Conservation (phyloP, 305 asterid species). For the Fraxinus platypoda region DNA sequence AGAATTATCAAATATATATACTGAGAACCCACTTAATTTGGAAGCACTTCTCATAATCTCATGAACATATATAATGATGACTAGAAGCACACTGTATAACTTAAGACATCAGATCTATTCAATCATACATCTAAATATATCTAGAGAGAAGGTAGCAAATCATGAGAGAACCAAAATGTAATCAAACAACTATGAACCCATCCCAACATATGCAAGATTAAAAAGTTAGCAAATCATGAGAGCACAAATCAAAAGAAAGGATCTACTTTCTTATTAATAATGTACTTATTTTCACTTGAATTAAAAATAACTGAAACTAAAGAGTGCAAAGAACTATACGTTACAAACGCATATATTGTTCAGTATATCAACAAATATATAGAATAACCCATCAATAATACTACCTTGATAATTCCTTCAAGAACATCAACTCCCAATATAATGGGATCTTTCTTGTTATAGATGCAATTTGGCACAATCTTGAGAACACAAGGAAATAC, state of each 20-base stretch:
- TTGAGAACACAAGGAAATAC: conserved; percentile 92
- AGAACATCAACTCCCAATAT: conserved; percentile 88
- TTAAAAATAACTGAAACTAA: too few species aligned
- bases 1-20: not conserved
- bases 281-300: not conserved
- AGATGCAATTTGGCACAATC: conserved; percentile 80
- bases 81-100: not conserved
- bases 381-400: conserved; percentile 30
- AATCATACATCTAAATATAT: not conserved
- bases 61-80: not conserved
- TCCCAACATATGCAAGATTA: not conserved
- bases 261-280: not conserved
- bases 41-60: not conserved
- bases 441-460: conserved; percentile 96
- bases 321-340: too few species aligned
- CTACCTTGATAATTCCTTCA: conserved; percentile 88
- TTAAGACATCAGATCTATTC: not conserved
- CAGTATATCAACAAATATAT: too few species aligned
- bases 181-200: not conserved
- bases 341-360: too few species aligned
- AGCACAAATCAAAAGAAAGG: not conserved
- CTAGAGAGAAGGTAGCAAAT: not conserved
- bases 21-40: not conserved
- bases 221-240: not conserved
- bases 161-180: not conserved